Base-by-base conservation (phyloP, 208 protist genomes). In the Trypanosoma brucei region DNA sequence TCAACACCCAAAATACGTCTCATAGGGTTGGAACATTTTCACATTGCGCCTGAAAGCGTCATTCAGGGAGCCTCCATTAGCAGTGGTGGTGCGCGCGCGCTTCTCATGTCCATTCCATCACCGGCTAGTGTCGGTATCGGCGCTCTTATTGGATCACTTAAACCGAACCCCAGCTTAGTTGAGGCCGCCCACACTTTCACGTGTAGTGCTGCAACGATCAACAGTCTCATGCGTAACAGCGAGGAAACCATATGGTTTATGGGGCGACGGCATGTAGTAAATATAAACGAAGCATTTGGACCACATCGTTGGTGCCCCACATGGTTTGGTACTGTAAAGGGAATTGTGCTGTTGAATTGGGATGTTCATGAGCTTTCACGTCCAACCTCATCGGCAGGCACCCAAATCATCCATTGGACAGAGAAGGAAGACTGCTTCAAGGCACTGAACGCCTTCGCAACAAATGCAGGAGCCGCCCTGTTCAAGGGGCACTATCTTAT, bases 281-380 rank as follows among this genome's bases (percentile, higher is more conserved):
- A 79, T 11, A 65, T 91, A 22, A 46, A 60, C 31, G 67, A 81
- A 57, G 68, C 79, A n/a, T 75, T 63, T 63, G 49, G 61, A 14
- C 22, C 39, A 4, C 39, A 59, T 44, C 53, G 51, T 36, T 91
- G 78, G 79, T 65, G 51, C 44, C 84, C 84, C 0, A 76, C 74
- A 9, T 70, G 60, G 0, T 48, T 86, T 13, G 72, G 63, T 33
- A 49, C 44, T 1, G 48, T 91, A 44, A 63, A 70, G 9, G 84
- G 79, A 13, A 71, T 88, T 30, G 67, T 91, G 48, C 54, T 87
- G 44, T 67, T 91, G 34, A 76, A 91, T 70, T 91, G 81, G 79
- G 52, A 82, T 62, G 9, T 70, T 1, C 60, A 75, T 37, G 68
- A 71, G 40, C 64, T 79, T 4, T 53, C 54, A 35, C 50, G 40